Conservation (phyloP, 495 filamentous ascomycete genomes). For the Hypoxylon fuscum region DNA sequence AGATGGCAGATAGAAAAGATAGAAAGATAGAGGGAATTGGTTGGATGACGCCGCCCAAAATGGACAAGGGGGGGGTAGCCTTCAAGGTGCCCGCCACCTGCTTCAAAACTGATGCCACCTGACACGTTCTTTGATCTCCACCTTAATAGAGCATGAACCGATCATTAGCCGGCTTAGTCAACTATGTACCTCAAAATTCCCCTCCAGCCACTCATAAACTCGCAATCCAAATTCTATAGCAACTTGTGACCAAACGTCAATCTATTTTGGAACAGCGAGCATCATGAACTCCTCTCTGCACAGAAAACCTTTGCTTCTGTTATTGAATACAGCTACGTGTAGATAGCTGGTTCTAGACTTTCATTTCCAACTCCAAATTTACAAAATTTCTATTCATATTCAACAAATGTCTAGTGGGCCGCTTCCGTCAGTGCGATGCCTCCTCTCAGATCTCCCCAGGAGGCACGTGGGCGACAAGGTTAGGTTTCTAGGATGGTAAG, state of each 20-base stretch:
- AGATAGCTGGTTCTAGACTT: not conserved
- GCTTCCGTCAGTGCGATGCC: constrained; percentile 70
- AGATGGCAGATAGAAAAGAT: not conserved
- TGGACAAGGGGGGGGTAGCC: constrained; percentile 12
- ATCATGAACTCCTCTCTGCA: not conserved
- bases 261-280: too few relatives aligned
- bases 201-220: constrained; percentile 1
- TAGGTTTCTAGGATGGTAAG: constrained; percentile 91
- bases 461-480: constrained; percentile 74
- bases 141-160: too few relatives aligned
- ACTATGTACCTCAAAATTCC: not conserved
- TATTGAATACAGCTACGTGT: not conserved
- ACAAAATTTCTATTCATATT: not conserved
- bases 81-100: constrained; percentile 9
- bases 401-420: constrained; percentile 65
- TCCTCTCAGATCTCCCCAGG: constrained; percentile 69
- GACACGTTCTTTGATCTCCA: too few relatives aligned
- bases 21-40: constrained; percentile 8
- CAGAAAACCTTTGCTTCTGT: not conserved
- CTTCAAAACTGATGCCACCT: too few relatives aligned
- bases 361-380: not conserved
- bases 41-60: constrained; percentile 33
- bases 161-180: constrained; percentile 24
- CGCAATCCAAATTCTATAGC: not conserved
- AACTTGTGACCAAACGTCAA: constrained; percentile 5